Conservation (phyloP, 2,329 filamentous ascomycete genomes). For the Nannizziopsis barbatae region DNA sequence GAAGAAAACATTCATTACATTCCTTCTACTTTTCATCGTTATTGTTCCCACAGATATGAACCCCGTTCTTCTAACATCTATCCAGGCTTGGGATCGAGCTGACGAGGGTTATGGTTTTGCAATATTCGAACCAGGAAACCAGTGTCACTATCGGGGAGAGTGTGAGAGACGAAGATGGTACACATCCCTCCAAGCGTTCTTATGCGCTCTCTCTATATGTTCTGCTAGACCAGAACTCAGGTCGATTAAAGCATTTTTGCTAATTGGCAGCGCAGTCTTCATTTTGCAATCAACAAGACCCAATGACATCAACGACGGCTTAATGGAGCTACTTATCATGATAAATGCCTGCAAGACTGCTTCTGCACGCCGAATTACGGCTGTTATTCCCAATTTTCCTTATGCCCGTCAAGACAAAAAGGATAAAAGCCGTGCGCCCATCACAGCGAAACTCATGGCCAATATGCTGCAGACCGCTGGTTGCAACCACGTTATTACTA, state of each 20-base stretch:
- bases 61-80: constrained; percentile 11
- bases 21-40: no score
- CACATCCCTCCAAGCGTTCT: constrained; percentile 6
- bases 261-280: constrained; percentile 51
- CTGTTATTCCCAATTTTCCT: constrained; percentile 90
- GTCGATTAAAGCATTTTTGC: constrained; percentile 1
- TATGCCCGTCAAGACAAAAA: constrained; percentile 98
- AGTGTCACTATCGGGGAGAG: constrained; percentile 86
- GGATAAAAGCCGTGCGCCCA: constrained; percentile 89
- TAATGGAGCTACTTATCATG: constrained; percentile 98
- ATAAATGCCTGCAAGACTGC: constrained; percentile 87
- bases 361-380: constrained; percentile 81
- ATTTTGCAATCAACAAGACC: constrained; percentile 91
- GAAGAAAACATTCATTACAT: no score
- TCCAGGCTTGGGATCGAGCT: constrained; percentile 53
- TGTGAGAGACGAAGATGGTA: constrained; percentile 89
- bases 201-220: background rate
- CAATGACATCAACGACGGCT: constrained; percentile 91
- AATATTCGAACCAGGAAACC: constrained; percentile 53
- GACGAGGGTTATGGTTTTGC: constrained; percentile 56
- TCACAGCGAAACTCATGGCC: constrained; percentile 87
- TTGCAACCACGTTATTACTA: constrained; percentile 87
- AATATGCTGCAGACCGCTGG: constrained; percentile 96
- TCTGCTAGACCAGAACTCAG: background rate
- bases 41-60: no score